phyloP scores from a whole-genome alignment of 2,329 filamentous ascomycete species.

The Helicocarpus griseus region DNA sequence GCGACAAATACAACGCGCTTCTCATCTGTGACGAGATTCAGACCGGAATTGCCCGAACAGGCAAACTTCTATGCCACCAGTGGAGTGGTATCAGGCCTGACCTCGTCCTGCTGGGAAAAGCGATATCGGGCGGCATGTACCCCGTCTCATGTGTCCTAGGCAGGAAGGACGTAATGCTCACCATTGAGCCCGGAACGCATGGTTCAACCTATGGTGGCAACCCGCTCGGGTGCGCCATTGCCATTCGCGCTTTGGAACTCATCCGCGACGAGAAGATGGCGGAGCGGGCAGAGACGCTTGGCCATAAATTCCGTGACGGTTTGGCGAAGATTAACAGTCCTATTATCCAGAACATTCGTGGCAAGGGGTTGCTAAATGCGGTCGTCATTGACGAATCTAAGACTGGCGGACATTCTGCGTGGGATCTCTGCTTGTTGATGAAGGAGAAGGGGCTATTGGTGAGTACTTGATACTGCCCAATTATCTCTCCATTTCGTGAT shows the following conservation, averaged over 20 bases:
- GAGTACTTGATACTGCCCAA: conserved; percentile 28
- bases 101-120: conserved; percentile 89
- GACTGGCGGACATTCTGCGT: conserved; percentile 76
- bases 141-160: conserved; percentile 91
- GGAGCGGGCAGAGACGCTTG: conserved; percentile 69
- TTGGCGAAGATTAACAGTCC: conserved; percentile 66
- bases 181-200: conserved; percentile 91
- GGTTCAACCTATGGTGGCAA: conserved; percentile 98
- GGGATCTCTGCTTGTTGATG: conserved; percentile 92
- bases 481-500: conserved; percentile 1
- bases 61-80: conserved; percentile 85
- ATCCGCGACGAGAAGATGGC: conserved; percentile 86
- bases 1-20: conserved; percentile 89
- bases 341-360: conserved; percentile 72
- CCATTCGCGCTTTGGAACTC: conserved; percentile 87
- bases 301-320: conserved; percentile 72
- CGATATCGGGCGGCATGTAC: conserved; percentile 97
- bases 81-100: conserved; percentile 95
- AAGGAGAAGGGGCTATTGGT: conserved; percentile 93
- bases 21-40: conserved; percentile 98
- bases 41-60: conserved; percentile 91
- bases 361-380: conserved; percentile 90
- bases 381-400: conserved; percentile 89
- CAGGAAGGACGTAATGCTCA: conserved; percentile 86
- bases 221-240: conserved; percentile 87